Percentiles rank a stretch among this genome's conserved stretches.
These are phyloP conservation scores for Barbarea vulgaris DNA, from an alignment of 345 rosid genomes.

Conservation along the genomic window DNA sequence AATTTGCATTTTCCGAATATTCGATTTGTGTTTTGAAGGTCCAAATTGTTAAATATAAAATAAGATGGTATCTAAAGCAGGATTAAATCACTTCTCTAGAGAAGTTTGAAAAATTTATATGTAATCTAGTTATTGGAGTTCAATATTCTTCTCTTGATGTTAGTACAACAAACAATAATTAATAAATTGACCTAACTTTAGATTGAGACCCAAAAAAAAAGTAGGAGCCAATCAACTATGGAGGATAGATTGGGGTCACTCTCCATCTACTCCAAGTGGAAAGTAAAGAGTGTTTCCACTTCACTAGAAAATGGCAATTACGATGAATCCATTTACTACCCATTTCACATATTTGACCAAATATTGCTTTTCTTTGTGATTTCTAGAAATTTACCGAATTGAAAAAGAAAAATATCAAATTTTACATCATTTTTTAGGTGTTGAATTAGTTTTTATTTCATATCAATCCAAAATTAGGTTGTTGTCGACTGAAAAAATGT, in stretches of 20 bases:
- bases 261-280: slow-evolving; percentile 38
- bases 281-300: slow-evolving; percentile 38
- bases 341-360: background rate
- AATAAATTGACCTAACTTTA: slow-evolving; percentile 35
- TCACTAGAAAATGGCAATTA: slow-evolving; percentile 25
- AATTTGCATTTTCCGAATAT: background rate
- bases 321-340: slow-evolving; percentile 37
- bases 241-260: slow-evolving; percentile 19
- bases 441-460: background rate
- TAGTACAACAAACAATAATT: background rate
- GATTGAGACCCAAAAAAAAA: slow-evolving; percentile 16
- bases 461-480: background rate
- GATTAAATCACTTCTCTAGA: background rate
- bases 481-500: background rate
- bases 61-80: background rate
- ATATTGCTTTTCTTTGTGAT: background rate
- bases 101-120: background rate
- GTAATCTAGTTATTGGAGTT: background rate
- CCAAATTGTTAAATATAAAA: background rate
- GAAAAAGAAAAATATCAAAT: background rate
- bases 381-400: background rate
- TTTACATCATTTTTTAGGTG: background rate
- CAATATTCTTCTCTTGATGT: slow-evolving; percentile 1
- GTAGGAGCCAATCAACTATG: slow-evolving; percentile 24
- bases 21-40: background rate